Conservation (phyloP, 768 basidiomycete genomes). For the Melanogaster broomeanus region DNA sequence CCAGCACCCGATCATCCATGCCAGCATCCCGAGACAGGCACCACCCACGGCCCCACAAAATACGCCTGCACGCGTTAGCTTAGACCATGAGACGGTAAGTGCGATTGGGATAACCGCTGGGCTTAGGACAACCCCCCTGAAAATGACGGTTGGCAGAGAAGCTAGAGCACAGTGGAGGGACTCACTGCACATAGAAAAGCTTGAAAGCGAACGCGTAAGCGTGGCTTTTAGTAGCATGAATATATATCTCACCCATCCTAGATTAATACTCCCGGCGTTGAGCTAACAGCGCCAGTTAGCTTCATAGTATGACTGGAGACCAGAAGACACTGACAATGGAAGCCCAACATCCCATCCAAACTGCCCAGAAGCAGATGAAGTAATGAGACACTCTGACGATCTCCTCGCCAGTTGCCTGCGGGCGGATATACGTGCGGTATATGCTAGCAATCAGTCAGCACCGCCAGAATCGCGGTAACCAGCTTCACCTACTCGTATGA, state of each 20-base stretch:
- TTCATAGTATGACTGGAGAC: background rate
- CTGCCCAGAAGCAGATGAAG: constrained; percentile 44
- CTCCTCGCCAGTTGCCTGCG: constrained; percentile 37
- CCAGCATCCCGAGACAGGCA: constrained; percentile 43
- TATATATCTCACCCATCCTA: constrained; percentile 43
- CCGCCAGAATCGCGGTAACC: background rate
- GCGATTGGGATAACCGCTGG: constrained; percentile 53
- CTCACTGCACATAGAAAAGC: constrained; percentile 49
- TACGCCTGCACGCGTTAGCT: constrained; percentile 42
- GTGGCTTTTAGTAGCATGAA: background rate
- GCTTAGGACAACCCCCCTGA: constrained; percentile 49
- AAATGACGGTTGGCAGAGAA: background rate
- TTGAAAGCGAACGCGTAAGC: constrained; percentile 8
- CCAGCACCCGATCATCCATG: constrained; percentile 54
- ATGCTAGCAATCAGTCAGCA: constrained; percentile 21
- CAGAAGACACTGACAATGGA: constrained; percentile 31
- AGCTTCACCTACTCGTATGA: constrained; percentile 44
- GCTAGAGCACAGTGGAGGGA: background rate
- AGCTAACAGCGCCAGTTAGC: constrained; percentile 30
- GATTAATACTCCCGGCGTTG: constrained; percentile 44
- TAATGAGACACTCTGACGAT: constrained; percentile 42
- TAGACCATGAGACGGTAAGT: constrained; percentile 48
- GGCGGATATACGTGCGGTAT: constrained; percentile 41
- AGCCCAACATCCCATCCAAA: constrained; percentile 47
- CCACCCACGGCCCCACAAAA: constrained; percentile 43